Base-by-base conservation (phyloP, 305 asterid genomes). In the Fraxinus platypoda region DNA sequence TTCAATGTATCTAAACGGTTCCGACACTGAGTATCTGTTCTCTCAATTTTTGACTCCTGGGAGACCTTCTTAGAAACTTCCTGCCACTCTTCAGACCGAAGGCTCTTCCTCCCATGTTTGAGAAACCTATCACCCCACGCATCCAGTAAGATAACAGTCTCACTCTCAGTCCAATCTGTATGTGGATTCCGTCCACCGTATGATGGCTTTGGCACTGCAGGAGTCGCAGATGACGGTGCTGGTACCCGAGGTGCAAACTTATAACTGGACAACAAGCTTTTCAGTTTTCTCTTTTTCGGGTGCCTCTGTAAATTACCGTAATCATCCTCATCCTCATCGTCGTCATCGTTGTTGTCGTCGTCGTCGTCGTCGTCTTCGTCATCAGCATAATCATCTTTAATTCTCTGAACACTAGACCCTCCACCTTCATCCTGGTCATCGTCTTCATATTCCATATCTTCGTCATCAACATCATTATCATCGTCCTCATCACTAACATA, bases 41-140 rank as follows among this genome's bases (percentile, higher is more conserved):
- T 83, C 75, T 90, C 95, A 17, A 91, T 85, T 66, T 84, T 92
- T 0, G 97, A 93, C 30, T 87, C 91, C 31, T 81, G 91, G 0
- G 93, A 90, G 13, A 95, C 98, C 84, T 86, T 91, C 31, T 90
- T 91, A 0, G 97, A 91, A n/a, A 95, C 98, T 86, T 91, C 98
- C 87, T 92, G 97, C 98, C 98, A 93, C 82, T 95, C 98, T 78
- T 92, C 98, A 0, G 90, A 91, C 23, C 95, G 90, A 62, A 95
- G 98, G 75, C 97, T 92, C 83, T 91, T 95, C 81, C 95, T 87
- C 80, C 97, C 97, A 64, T 90, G 97, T 74, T 89, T 88, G 85
- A 95, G 90, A 86, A 90, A 93, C 72, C 96, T 86, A 54, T 89
- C 91, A 0, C 98, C 98, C 98, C 98, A 95, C 4, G 94, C 91